Evolutionary conservation across 139 green algal genomes (phyloP).

Genomic region (Asterochloris sp.): DNA sequence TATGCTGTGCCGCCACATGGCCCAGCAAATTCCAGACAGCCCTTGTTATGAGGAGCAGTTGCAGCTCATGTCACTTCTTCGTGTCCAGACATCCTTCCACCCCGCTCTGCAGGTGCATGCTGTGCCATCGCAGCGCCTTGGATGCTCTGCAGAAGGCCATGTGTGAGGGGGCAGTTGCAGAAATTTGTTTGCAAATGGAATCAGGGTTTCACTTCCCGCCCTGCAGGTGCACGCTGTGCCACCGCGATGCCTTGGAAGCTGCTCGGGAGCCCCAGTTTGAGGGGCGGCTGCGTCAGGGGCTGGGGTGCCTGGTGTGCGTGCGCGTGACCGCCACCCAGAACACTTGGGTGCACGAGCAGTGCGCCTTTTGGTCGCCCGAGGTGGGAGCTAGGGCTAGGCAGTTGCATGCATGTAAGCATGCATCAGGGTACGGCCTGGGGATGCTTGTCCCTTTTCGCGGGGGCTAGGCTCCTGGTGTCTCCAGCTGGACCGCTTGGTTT

Average conservation of each 20-base stretch:
- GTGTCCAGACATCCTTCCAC: no score
- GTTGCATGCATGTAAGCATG: background rate
- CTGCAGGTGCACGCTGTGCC: slow-evolving; percentile 35
- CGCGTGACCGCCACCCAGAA: slow-evolving; percentile 26
- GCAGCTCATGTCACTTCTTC: no score
- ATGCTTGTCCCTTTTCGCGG: background rate
- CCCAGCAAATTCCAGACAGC: no score
- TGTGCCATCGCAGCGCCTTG: slow-evolving; percentile 23
- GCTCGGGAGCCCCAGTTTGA: background rate
- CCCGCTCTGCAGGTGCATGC: slow-evolving; percentile 19
- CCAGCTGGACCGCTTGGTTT: background rate
- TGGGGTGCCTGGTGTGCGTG: slow-evolving; percentile 30
- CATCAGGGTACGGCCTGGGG: background rate
- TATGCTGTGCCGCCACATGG: no score
- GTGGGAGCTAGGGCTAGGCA: slow-evolving; percentile 13
- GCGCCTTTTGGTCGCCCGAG: slow-evolving; percentile 63
- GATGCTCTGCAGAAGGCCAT: background rate
- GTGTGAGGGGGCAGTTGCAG: background rate
- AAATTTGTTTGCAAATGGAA: no score
- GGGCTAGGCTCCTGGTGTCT: background rate
- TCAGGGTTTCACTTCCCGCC: no score
- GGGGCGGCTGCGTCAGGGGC: background rate
- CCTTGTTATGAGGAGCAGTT: no score
- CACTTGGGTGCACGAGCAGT: slow-evolving; percentile 66
- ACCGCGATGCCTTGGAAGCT: background rate